Base-by-base conservation (phyloP, 352 stramenopile species). In the Phytophthora boehmeriae region DNA sequence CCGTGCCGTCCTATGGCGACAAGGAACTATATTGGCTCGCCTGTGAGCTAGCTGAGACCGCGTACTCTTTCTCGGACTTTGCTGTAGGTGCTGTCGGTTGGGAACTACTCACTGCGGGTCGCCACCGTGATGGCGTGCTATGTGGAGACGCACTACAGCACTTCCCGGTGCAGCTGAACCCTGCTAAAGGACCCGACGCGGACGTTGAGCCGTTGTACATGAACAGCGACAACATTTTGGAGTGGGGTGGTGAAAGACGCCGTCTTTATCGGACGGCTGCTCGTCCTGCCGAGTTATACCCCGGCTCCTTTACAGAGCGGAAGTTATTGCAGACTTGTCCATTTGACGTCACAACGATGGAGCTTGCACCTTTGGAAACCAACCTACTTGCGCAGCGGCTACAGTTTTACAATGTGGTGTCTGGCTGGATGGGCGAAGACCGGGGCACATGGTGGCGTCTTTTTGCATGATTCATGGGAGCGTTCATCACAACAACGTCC, bases 11-110 rank as follows among this genome's bases (percentile, higher is more conserved):
- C 14, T 87, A 87, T 43, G 77, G 77, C 2, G 77, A 83, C 61
- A 87, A 84, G 49, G 77, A 87, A 59, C 52, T 78, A 13, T 84
- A 75, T 68, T 87, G 76, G 58, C 27, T 81, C 2, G 72, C 72
- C 1, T 83, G 72, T 28, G 75, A 87, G 53, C 54, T 87, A 2
- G 75, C 75, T 6, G 77, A 87, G 66, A 80, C 77, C 20, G 17
- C 35, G 19, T 87, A 84, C 48, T 49, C 63, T 8, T 80, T 87
- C 45, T 84, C 77, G 1, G 67, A 77, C 36, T 65, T 63, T 47
- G 69, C 49, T 34, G 59, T 75, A 23, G 59, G 73, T n/a, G 27
- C 61, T 20, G 34, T 78, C 6, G 73, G 73, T 39, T 70, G 56
- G 55, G 46, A 72, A 1, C 30, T 75, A 22, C 49, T 68, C 19